Evolutionary conservation across 2,329 filamentous ascomycete genomes (phyloP).

Genomic region (Lecanicillium sp.): DNA sequence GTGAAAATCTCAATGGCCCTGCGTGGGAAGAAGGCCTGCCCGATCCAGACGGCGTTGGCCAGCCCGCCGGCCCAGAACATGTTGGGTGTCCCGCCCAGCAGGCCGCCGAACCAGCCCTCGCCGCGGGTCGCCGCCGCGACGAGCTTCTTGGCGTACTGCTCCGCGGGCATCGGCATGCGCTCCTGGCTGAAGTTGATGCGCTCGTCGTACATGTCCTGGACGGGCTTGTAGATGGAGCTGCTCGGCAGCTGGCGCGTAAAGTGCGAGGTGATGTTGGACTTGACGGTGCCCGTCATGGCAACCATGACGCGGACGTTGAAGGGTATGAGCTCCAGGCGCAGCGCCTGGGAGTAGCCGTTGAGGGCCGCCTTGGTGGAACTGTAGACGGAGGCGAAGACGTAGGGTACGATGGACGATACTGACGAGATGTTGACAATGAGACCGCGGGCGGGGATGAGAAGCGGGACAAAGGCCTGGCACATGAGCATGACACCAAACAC

Average conservation of each 20-base stretch:
- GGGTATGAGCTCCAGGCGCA: slow-evolving; percentile 48
- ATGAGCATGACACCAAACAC: slow-evolving; percentile 54
- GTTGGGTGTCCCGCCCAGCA: slow-evolving; percentile 18
- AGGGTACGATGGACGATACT: slow-evolving; percentile 43
- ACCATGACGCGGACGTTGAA: slow-evolving; percentile 53
- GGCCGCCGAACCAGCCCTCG: slow-evolving; percentile 24
- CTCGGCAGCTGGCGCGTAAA: slow-evolving; percentile 36
- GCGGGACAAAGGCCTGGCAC: slow-evolving; percentile 42
- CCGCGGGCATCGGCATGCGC: slow-evolving; percentile 37
- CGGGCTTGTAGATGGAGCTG: slow-evolving; percentile 41
- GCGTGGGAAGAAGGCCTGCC: slow-evolving; percentile 17
- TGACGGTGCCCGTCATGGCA: slow-evolving; percentile 48
- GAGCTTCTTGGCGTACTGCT: slow-evolving; percentile 36
- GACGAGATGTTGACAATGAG: slow-evolving; percentile 52
- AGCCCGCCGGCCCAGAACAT: slow-evolving; percentile 17
- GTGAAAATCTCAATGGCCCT: slow-evolving; percentile 25
- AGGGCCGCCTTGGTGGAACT: slow-evolving; percentile 50
- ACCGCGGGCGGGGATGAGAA: slow-evolving; percentile 44
- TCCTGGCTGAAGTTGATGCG: slow-evolving; percentile 45
- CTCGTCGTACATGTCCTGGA: slow-evolving; percentile 40
- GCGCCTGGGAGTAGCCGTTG: slow-evolving; percentile 44
- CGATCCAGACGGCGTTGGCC: slow-evolving; percentile 2
- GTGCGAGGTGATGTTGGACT: slow-evolving; percentile 43
- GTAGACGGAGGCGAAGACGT: slow-evolving; percentile 49
- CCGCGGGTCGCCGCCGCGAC: slow-evolving; percentile 38